Percentiles rank a stretch among this genome's conserved stretches.
phyloP scores from a whole-genome alignment of 345 rosid species.

The Pistacia vera region DNA sequence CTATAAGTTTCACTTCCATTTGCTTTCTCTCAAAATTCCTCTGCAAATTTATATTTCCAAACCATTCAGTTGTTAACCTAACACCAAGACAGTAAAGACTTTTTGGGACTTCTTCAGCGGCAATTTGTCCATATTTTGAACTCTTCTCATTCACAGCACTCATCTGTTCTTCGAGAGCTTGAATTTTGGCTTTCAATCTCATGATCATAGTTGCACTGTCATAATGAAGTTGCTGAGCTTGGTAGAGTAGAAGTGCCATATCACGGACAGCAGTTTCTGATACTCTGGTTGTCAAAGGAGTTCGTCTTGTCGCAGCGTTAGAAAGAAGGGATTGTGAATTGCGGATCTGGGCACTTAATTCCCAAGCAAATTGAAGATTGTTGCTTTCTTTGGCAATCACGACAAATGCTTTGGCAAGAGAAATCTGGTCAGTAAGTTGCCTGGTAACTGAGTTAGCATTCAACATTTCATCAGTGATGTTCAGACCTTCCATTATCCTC shows the following conservation, averaged over 20 bases:
- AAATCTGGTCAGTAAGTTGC: constrained; percentile 84
- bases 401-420: constrained; percentile 88
- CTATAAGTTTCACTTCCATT: constrained; percentile 51
- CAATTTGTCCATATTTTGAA: constrained; percentile 91
- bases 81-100: constrained; percentile 92
- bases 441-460: constrained; percentile 76
- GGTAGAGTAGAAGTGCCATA: constrained; percentile 84
- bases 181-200: constrained; percentile 86
- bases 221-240: constrained; percentile 88
- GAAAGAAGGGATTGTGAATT: constrained; percentile 82
- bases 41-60: constrained; percentile 48
- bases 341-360: constrained; percentile 91
- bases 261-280: constrained; percentile 77
- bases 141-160: constrained; percentile 71
- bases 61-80: constrained; percentile 80
- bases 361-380: constrained; percentile 97
- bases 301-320: constrained; percentile 70
- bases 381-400: constrained; percentile 94
- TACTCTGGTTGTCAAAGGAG: constrained; percentile 65
- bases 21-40: constrained; percentile 42
- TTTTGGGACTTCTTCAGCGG: constrained; percentile 95
- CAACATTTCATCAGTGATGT: constrained; percentile 84
- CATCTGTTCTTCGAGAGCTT: constrained; percentile 81
- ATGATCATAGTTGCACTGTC: constrained; percentile 95
- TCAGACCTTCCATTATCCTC: constrained; percentile 61